A percentile compares a stretch with the other conserved stretches of the same genome.
phyloP scores from a whole-genome alignment of 2,329 filamentous ascomycete species.

The Truncatella angustata region DNA sequence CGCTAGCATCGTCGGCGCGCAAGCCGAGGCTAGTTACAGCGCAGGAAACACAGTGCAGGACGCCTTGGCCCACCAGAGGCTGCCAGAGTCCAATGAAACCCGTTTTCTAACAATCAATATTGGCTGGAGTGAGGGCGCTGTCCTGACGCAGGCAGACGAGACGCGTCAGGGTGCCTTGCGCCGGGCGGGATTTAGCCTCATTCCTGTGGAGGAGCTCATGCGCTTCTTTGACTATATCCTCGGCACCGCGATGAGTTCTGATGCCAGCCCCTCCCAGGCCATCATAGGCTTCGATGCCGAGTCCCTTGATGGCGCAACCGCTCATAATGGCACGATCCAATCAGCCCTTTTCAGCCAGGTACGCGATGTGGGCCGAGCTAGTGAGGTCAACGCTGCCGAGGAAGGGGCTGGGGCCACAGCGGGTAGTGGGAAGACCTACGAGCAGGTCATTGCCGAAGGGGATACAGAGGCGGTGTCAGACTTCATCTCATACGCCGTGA shows the following conservation, averaged over 20 bases:
- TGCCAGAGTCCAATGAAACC: too few relatives aligned
- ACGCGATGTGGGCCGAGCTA: too few relatives aligned
- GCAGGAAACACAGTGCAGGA: slow-evolving; percentile 17
- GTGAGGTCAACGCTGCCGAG: not conserved
- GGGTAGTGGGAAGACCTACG: not conserved
- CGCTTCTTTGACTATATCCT: not conserved
- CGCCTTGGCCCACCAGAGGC: slow-evolving; percentile 8
- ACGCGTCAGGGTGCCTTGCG: not conserved
- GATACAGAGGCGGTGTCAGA: not conserved
- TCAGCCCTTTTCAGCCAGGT: not conserved
- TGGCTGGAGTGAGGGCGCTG: slow-evolving; percentile 16
- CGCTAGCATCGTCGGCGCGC: slow-evolving; percentile 11
- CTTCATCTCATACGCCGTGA: not conserved
- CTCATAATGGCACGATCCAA: not conserved
- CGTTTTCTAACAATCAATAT: slow-evolving; percentile 14
- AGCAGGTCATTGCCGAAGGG: not conserved
- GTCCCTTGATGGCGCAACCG: not conserved
- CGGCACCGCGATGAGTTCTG: not conserved
- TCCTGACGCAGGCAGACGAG: slow-evolving; percentile 10
- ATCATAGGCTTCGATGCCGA: not conserved
- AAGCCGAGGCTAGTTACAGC: slow-evolving; percentile 16
- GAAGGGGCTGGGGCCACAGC: not conserved
- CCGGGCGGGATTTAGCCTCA: not conserved
- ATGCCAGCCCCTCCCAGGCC: not conserved
- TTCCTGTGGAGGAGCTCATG: not conserved